Evolutionary conservation across 2,329 filamentous ascomycete genomes (phyloP).

Genomic region (Fonsecaea nubica): DNA sequence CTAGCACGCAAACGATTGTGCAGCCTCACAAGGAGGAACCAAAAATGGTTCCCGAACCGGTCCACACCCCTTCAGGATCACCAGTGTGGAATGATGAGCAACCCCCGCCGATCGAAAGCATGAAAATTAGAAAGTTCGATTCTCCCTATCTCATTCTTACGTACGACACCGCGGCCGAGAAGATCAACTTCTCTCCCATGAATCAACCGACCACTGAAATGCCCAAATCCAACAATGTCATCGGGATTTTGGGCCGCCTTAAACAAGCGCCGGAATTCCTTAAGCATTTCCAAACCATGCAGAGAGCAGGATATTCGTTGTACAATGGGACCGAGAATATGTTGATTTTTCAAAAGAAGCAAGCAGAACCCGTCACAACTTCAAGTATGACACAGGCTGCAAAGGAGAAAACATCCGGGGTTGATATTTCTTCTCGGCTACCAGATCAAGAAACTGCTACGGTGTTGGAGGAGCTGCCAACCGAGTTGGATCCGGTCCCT

Average conservation of each 20-base stretch:
- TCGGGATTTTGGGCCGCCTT: conserved; percentile 48
- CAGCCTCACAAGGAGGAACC: neutral
- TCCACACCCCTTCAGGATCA: conserved; percentile 29
- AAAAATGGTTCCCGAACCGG: conserved; percentile 27
- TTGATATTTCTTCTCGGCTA: neutral
- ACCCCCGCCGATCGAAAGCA: conserved; percentile 27
- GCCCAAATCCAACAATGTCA: conserved; percentile 36
- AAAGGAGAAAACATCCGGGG: neutral
- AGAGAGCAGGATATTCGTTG: conserved; percentile 51
- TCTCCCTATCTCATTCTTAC: conserved; percentile 34
- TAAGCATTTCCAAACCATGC: conserved; percentile 48
- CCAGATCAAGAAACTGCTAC: conserved; percentile 28
- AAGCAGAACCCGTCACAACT: conserved; percentile 7
- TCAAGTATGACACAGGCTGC: neutral
- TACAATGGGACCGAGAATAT: conserved; percentile 50
- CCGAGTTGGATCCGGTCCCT: conserved; percentile 25
- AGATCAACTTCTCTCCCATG: conserved; percentile 35
- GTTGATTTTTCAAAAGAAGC: conserved; percentile 36
- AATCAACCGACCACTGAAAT: conserved; percentile 20
- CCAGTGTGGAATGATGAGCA: conserved; percentile 37
- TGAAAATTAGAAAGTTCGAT: conserved; percentile 20
- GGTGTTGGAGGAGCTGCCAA: conserved; percentile 36
- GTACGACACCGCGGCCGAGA: conserved; percentile 36
- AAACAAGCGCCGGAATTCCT: conserved; percentile 52
- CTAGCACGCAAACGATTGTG: neutral